These are phyloP conservation scores for Crucibulum laeve DNA, from an alignment of 768 basidiomycete species.

Conservation along the genomic window DNA sequence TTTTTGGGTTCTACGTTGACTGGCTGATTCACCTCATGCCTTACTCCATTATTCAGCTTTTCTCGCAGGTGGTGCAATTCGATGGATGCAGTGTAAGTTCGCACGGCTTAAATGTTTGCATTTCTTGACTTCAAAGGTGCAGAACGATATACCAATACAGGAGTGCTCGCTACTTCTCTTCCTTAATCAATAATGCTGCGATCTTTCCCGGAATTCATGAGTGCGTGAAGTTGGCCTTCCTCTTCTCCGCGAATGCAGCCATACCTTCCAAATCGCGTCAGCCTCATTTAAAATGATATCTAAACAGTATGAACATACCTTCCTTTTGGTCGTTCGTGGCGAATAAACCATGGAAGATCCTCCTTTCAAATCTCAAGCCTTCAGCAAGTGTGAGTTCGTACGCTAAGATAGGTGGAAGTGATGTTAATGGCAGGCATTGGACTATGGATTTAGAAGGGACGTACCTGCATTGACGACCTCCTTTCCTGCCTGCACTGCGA, in stretches of 20 bases:
- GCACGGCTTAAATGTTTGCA: background rate
- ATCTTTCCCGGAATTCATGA: constrained; percentile 17
- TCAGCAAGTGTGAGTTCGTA: constrained; percentile 78
- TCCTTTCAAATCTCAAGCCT: constrained; percentile 82
- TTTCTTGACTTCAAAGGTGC: background rate
- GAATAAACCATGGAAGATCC: constrained; percentile 88
- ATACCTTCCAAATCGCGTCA: constrained; percentile 58
- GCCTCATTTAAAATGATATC: background rate
- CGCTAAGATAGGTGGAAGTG: constrained; percentile 35
- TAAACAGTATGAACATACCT: constrained; percentile 43
- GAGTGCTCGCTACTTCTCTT: background rate
- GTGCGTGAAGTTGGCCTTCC: constrained; percentile 81
- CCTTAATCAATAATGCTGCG: background rate
- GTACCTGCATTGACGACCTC: constrained; percentile 89
- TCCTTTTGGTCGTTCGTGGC: constrained; percentile 96
- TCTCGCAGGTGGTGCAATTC: constrained; percentile 28
- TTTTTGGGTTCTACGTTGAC: constrained; percentile 1
- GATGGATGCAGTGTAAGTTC: constrained; percentile 29
- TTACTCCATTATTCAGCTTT: background rate
- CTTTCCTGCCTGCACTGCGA: constrained; percentile 85
- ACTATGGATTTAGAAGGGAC: constrained; percentile 9
- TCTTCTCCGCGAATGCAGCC: constrained; percentile 91
- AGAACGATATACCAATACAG: constrained; percentile 4
- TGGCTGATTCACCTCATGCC: background rate
- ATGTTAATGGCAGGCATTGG: constrained; percentile 1